A percentile compares a stretch with the other conserved stretches of the same genome.
Conservation (phyloP, 257 asterid genomes). For the Fraxinus americana region DNA sequence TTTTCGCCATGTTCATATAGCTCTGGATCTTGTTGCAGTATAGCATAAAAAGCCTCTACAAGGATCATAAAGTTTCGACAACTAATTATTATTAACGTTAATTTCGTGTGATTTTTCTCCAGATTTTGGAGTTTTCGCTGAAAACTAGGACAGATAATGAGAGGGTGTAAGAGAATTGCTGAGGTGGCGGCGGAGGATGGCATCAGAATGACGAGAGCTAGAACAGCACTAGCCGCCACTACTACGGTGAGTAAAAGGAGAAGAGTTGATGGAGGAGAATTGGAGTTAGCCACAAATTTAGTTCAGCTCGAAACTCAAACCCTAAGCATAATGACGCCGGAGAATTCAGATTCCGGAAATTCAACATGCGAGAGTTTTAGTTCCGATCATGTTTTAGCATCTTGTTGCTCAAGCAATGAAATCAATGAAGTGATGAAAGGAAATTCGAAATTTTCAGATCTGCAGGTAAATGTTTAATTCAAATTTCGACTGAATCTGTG, state of each 20-base stretch:
- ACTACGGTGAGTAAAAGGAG: conserved; percentile 36
- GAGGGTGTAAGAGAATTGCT: conserved; percentile 31
- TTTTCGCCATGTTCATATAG: too few relatives aligned
- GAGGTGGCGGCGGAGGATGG: conserved; percentile 25
- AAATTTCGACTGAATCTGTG: too few relatives aligned
- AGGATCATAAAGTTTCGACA: too few relatives aligned
- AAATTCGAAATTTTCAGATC: conserved; percentile 50
- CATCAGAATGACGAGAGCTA: neutral
- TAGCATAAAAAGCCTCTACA: too few relatives aligned
- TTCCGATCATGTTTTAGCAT: conserved; percentile 38
- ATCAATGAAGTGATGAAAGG: conserved; percentile 27
- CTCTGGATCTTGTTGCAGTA: too few relatives aligned
- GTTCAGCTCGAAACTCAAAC: conserved; percentile 43
- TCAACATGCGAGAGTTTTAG: conserved; percentile 31
- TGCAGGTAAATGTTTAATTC: conserved; percentile 38
- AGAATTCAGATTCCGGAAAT: conserved; percentile 24
- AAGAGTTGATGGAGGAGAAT: conserved; percentile 34
- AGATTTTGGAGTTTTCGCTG: neutral
- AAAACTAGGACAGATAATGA: conserved; percentile 5
- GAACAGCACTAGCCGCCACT: neutral
- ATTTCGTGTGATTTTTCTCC: neutral
- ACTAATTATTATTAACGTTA: too few relatives aligned
- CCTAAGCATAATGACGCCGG: conserved; percentile 3
- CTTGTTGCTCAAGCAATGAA: conserved; percentile 48
- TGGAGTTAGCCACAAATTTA: conserved; percentile 32